phyloP scores from a whole-genome alignment of 305 asterid species.

The Fraxinus nigra region DNA sequence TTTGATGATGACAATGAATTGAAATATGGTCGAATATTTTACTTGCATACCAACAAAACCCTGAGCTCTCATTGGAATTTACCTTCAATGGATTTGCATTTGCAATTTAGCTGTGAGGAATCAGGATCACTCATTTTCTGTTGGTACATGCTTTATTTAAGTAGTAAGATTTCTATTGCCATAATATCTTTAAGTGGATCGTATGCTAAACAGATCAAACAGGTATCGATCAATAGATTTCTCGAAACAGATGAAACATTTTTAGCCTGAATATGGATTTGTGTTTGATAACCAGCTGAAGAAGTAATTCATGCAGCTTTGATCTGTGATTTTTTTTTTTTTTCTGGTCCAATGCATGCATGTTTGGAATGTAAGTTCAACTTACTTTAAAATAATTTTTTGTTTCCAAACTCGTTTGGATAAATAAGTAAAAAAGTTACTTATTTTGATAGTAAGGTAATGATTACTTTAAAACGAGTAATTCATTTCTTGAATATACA shows the following conservation, averaged over 20 bases:
- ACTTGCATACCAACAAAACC: not conserved
- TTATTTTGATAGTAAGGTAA: not conserved
- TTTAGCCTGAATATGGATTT: not conserved
- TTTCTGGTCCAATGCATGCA: not conserved
- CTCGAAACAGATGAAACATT: not conserved
- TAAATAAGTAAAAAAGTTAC: not conserved
- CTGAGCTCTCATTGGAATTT: slow-evolving; percentile 1
- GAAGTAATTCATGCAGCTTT: not conserved
- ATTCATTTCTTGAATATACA: not conserved
- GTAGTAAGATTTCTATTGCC: not conserved
- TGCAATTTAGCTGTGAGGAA: not conserved
- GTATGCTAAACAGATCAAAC: slow-evolving; percentile 1
- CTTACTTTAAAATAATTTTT: not conserved
- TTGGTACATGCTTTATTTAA: not conserved
- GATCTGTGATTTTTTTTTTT: not conserved
- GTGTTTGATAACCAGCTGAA: not conserved
- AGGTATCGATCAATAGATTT: not conserved
- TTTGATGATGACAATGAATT: slow-evolving; percentile 28
- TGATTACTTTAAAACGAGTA: not conserved
- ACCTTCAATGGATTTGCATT: not conserved
- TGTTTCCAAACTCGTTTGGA: not conserved
- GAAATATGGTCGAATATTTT: slow-evolving; percentile 21
- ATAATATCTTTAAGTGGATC: slow-evolving; percentile 3
- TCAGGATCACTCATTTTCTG: not conserved
- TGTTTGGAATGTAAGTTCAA: not conserved